These are phyloP conservation scores for Astragalus membranaceus DNA, from an alignment of 306 rosid genomes.

Conservation along the genomic window DNA sequence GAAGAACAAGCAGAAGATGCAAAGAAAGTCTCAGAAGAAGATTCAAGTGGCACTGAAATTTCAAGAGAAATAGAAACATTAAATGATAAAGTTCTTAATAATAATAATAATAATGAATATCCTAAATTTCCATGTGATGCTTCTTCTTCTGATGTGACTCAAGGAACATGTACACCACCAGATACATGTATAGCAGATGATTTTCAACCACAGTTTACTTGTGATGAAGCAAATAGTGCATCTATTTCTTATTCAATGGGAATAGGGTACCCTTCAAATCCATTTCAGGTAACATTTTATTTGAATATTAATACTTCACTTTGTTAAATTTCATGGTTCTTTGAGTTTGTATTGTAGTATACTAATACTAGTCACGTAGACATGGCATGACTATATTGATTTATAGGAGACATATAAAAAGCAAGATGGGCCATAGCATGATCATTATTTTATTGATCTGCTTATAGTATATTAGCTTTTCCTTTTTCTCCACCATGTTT, in stretches of 20 bases:
- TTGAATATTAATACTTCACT: not conserved
- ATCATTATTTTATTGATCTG: conserved; percentile 29
- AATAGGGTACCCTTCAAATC: conserved; percentile 41
- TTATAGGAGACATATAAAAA: conserved; percentile 17
- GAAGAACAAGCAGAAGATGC: conserved; percentile 26
- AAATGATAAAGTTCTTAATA: conserved; percentile 34
- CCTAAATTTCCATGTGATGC: conserved; percentile 56
- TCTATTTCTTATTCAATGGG: conserved; percentile 43
- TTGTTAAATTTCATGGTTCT: not conserved
- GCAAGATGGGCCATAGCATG: conserved; percentile 28
- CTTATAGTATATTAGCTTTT: conserved; percentile 24
- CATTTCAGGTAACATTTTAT: conserved; percentile 49
- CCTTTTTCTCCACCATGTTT: conserved; percentile 28
- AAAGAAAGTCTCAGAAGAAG: conserved; percentile 41
- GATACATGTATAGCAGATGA: conserved; percentile 57
- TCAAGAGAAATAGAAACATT: conserved; percentile 37
- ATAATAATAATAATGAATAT: conserved; percentile 10
- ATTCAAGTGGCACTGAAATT: conserved; percentile 37
- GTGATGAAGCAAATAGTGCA: conserved; percentile 84
- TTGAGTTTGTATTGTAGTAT: not conserved
- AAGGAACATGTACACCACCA: conserved; percentile 61
- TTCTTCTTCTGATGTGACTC: conserved; percentile 92
- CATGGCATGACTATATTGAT: conserved; percentile 16
- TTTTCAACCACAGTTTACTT: conserved; percentile 57
- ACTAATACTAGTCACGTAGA: conserved; percentile 21